Base-by-base conservation (phyloP, 768 basidiomycete genomes). In the Asterophora parasitica region DNA sequence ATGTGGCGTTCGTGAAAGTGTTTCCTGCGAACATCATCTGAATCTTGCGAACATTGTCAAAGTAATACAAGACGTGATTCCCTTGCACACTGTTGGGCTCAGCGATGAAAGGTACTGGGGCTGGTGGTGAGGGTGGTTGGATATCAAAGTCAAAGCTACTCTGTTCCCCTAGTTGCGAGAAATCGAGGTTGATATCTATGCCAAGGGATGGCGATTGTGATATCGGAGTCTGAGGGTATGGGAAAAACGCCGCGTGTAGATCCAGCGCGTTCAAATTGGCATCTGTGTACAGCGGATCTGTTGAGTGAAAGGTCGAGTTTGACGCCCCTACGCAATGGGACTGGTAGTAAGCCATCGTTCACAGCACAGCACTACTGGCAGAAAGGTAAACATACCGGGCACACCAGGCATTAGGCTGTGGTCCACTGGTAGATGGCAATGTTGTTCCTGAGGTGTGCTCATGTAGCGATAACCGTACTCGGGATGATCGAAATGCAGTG, bases 31-130 rank as follows among this genome's bases (percentile, higher is more conserved):
- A 86, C 33, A 79, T 71, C 54, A 79, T 82, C 58, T 88, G 82
- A 49, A 82, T 67, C 55, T 77, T 77, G 16, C 79, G 78, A 51
- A 89, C 82, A 50, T 83, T 74, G 44, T 79, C 77, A 61, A 91
- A 88, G 64, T 88, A 90, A 64, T 88, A 85, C 56, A 81, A 67
- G 44, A 87, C 77, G 52, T 82, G 76, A 31, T 81, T 77, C 46
- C 76, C 72, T 54, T 80, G 77, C 33, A 76, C 62, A 28, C 63
- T 60, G 46, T 66, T 69, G 52, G 77, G 74, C 33, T 65, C 65
- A 20, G 67, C 47, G 63, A 58, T 65, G 44, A 53, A 50, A 15
- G 53, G 49, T 15, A 52, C 53, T 15, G 59, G 51, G 37, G 57
- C 43, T 45, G 54, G 31, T 8, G 61, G 64, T 35, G 59, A 61